phyloP scores from a whole-genome alignment of 164 flowering plant species.

The Magnolia officinalis region DNA sequence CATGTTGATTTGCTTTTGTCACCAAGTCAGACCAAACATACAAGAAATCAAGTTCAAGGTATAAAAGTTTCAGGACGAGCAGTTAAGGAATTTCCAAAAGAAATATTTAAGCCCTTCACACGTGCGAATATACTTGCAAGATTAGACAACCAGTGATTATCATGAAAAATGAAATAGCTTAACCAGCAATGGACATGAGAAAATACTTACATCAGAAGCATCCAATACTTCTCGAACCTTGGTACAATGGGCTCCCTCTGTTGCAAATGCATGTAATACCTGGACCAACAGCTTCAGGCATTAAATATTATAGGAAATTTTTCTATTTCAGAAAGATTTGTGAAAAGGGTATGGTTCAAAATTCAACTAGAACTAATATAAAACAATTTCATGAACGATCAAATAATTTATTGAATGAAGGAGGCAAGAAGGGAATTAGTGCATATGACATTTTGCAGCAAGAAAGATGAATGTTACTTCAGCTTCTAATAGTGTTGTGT shows the following conservation, averaged over 20 bases:
- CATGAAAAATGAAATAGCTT: neutral
- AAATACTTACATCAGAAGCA: slow-evolving; percentile 79
- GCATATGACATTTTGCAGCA: neutral
- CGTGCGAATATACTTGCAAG: neutral
- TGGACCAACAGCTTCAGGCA: slow-evolving; percentile 21
- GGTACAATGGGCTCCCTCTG: slow-evolving; percentile 94
- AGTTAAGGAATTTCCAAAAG: no score
- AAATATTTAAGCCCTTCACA: no score
- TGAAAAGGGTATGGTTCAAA: no score
- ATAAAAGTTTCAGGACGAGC: no score
- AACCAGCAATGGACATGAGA: neutral
- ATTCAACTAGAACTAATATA: neutral
- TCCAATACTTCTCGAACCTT: slow-evolving; percentile 85
- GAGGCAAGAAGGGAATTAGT: neutral
- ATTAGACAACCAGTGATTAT: neutral
- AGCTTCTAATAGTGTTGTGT: neutral
- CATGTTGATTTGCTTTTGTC: no score
- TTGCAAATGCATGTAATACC: slow-evolving; percentile 98
- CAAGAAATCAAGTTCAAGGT: no score
- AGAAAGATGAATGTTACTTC: neutral
- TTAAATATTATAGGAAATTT: neutral
- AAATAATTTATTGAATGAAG: neutral
- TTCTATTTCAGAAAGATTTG: neutral
- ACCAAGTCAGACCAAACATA: no score
- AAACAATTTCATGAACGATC: neutral